Percentiles rank a stretch among this genome's conserved stretches.
Conservation (phyloP, 2,329 filamentous ascomycete species). For the Aspergillaceae sp. region DNA sequence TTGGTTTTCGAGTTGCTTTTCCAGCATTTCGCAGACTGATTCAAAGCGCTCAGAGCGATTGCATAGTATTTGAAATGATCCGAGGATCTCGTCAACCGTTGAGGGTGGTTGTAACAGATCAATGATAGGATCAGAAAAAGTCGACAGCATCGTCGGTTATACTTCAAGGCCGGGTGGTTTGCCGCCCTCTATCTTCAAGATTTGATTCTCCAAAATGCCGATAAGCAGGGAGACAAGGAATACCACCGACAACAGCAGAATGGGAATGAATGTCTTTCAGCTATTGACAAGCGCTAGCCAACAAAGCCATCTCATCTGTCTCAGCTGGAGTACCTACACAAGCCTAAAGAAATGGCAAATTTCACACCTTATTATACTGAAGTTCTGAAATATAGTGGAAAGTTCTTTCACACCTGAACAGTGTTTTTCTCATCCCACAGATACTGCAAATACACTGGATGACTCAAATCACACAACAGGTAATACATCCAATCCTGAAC, state of each 20-base stretch:
- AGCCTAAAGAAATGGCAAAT: constrained; percentile 29
- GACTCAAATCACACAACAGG: constrained; percentile 22
- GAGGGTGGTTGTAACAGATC: no score
- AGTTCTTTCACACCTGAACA: constrained; percentile 14
- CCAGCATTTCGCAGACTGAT: no score
- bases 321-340: constrained; percentile 14
- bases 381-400: constrained; percentile 11
- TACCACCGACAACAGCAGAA: neutral
- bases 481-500: constrained; percentile 31
- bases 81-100: no score
- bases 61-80: no score
- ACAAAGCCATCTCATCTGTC: neutral
- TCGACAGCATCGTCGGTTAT: no score
- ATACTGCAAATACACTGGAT: constrained; percentile 12
- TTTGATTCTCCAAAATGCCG: no score
- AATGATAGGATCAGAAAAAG: no score
- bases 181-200: no score
- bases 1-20: no score
- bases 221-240: no score
- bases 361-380: constrained; percentile 22
- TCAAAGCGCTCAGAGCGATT: no score
- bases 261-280: neutral
- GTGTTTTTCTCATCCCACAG: constrained; percentile 16
- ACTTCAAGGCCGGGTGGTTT: no score
- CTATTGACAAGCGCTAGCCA: neutral